Evolutionary conservation across 805 yeast species (phyloP).

Genomic region (Ogataea pini): DNA sequence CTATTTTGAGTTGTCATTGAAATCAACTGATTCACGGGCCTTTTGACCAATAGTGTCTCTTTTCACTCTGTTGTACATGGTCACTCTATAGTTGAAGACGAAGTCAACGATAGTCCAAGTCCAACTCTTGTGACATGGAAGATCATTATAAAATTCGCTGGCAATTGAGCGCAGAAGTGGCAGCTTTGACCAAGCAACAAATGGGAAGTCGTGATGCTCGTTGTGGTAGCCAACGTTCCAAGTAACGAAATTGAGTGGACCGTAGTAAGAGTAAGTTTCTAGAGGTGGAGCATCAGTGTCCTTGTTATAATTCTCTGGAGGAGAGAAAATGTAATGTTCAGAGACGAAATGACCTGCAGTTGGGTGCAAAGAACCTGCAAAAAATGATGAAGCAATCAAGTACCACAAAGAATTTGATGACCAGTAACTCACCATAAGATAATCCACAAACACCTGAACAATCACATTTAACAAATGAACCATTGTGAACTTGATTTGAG

Average conservation of each 20-base stretch:
- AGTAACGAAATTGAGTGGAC: slow-evolving; percentile 70
- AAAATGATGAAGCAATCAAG: slow-evolving; percentile 71
- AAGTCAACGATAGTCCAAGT: slow-evolving; percentile 72
- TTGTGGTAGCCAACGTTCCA: slow-evolving; percentile 96
- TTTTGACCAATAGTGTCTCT: slow-evolving; percentile 44
- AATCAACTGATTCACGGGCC: slow-evolving; percentile 36
- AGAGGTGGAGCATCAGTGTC: slow-evolving; percentile 52
- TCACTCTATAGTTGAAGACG: slow-evolving; percentile 63
- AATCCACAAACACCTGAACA: slow-evolving; percentile 61
- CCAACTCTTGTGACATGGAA: slow-evolving; percentile 82
- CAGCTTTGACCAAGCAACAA: slow-evolving; percentile 83
- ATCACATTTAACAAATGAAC: slow-evolving; percentile 71
- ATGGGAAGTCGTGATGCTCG: slow-evolving; percentile 96
- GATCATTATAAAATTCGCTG: slow-evolving; percentile 74
- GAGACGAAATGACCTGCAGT: slow-evolving; percentile 95
- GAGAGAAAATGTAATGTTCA: slow-evolving; percentile 82
- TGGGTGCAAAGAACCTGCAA: slow-evolving; percentile 92
- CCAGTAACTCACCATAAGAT: slow-evolving; percentile 55
- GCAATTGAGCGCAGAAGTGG: slow-evolving; percentile 68
- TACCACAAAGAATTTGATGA: slow-evolving; percentile 66
- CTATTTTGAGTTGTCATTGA: slow-evolving; percentile 35
- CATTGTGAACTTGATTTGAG: slow-evolving; percentile 70
- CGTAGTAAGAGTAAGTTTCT: slow-evolving; percentile 90
- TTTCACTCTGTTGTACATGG: slow-evolving; percentile 80
- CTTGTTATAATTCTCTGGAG: slow-evolving; percentile 39